These are phyloP conservation scores for Botrytis cinerea DNA, from an alignment of 2,329 filamentous ascomycete genomes.

Conservation along the genomic window DNA sequence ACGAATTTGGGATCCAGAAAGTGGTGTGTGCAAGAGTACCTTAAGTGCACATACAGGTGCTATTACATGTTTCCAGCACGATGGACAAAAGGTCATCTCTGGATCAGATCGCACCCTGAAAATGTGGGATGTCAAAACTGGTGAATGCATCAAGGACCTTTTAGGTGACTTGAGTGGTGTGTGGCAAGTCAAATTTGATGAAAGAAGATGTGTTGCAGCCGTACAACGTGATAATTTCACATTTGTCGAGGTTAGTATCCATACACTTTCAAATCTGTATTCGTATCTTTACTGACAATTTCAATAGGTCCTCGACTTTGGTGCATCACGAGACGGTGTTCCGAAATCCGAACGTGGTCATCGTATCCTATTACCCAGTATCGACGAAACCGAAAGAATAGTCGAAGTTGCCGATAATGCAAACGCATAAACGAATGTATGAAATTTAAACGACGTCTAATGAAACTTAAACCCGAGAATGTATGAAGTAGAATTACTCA, in stretches of 20 bases:
- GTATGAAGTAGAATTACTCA: constrained; percentile 2
- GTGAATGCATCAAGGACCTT: constrained; percentile 89
- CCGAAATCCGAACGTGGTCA: constrained; percentile 74
- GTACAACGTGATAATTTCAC: constrained; percentile 91
- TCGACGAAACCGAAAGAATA: constrained; percentile 27
- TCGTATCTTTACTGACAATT: constrained; percentile 41
- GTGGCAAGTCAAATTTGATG: constrained; percentile 98
- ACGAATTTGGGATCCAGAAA: constrained; percentile 95
- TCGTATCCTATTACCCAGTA: constrained; percentile 59
- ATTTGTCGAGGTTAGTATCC: constrained; percentile 81
- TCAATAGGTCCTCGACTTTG: constrained; percentile 89
- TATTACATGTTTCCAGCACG: constrained; percentile 98
- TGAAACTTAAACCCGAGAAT: constrained; percentile 14
- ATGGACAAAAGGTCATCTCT: constrained; percentile 93
- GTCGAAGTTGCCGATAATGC: constrained; percentile 15
- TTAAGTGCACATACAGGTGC: constrained; percentile 93
- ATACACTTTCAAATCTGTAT: not conserved
- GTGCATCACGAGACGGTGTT: constrained; percentile 85
- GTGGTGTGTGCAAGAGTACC: constrained; percentile 84
- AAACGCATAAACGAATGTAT: constrained; percentile 19
- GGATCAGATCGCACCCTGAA: constrained; percentile 95
- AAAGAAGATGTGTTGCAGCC: constrained; percentile 90
- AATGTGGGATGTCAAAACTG: constrained; percentile 96
- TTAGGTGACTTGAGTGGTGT: constrained; percentile 94
- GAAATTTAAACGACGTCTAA: constrained; percentile 19